A percentile compares a stretch with the other conserved stretches of the same genome.
Conservation (phyloP, 129 eudicot genomes). For the Ambrosia trifida region DNA sequence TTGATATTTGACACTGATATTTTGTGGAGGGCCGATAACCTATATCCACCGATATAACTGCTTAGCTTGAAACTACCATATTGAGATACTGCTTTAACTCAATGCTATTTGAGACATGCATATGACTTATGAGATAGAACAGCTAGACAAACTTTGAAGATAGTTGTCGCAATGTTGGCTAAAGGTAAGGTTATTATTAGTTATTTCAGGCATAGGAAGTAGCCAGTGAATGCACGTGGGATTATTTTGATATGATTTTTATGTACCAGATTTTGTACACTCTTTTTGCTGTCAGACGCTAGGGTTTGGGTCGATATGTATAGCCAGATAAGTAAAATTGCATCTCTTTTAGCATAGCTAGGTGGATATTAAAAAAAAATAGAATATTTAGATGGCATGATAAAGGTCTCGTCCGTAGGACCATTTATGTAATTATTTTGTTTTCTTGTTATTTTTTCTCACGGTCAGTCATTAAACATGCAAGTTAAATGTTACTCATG, state of each 20-base stretch:
- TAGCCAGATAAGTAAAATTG: background rate
- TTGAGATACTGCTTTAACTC: background rate
- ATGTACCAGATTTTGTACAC: background rate
- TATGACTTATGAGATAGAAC: background rate
- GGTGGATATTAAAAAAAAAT: background rate
- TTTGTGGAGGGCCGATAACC: too few relatives aligned
- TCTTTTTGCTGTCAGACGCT: background rate
- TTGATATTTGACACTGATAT: too few relatives aligned
- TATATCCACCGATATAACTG: too few relatives aligned
- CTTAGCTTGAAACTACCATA: background rate
- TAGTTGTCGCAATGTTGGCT: conserved; percentile 6
- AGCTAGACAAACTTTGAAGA: conserved; percentile 17
- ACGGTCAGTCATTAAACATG: background rate
- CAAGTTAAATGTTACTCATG: background rate
- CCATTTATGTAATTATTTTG: background rate
- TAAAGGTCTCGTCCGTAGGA: background rate
- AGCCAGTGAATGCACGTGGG: conserved; percentile 11
- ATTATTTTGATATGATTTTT: conserved; percentile 5
- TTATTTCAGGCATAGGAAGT: conserved; percentile 23
- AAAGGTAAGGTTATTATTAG: background rate
- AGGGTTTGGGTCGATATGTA: background rate
- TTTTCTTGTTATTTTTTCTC: background rate
- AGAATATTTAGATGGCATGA: conserved; percentile 5
- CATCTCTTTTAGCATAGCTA: background rate
- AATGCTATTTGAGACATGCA: conserved; percentile 5